Conservation (phyloP, 2,329 filamentous ascomycete species). For the Fusarium dlaminii region DNA sequence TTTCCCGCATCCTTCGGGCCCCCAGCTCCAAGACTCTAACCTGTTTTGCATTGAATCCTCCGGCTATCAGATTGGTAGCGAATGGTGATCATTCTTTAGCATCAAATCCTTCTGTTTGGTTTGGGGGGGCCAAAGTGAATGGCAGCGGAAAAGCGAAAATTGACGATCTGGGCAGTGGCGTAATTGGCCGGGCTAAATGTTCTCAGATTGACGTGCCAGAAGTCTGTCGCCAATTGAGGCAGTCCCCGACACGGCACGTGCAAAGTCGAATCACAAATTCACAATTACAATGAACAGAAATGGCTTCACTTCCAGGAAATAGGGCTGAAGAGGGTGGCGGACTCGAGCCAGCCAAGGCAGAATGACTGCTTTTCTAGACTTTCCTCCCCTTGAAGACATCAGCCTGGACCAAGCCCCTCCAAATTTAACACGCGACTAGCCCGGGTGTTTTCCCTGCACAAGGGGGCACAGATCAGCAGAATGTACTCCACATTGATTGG, state of each 20-base stretch:
- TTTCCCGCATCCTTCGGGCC: background rate
- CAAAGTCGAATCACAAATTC: background rate
- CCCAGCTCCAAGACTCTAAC: background rate
- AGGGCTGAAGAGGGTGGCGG: background rate
- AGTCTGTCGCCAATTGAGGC: no score
- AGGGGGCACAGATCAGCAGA: background rate
- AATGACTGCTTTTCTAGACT: background rate
- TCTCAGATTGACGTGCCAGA: background rate
- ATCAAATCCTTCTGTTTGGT: background rate
- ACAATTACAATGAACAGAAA: background rate
- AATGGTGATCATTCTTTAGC: background rate
- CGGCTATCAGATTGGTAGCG: background rate
- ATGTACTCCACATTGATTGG: background rate
- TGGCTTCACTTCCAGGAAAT: background rate
- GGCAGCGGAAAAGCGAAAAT: background rate
- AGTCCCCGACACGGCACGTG: background rate
- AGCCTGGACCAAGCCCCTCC: background rate
- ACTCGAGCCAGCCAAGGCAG: background rate
- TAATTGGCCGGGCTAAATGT: background rate
- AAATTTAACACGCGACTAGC: conserved; percentile 1
- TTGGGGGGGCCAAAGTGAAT: background rate
- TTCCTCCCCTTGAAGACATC: background rate
- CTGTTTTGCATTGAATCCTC: background rate
- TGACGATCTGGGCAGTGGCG: background rate
- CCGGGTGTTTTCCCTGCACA: background rate